Conservation (phyloP, 805 yeast genomes). For the Suhomyces tanzawaensis region DNA sequence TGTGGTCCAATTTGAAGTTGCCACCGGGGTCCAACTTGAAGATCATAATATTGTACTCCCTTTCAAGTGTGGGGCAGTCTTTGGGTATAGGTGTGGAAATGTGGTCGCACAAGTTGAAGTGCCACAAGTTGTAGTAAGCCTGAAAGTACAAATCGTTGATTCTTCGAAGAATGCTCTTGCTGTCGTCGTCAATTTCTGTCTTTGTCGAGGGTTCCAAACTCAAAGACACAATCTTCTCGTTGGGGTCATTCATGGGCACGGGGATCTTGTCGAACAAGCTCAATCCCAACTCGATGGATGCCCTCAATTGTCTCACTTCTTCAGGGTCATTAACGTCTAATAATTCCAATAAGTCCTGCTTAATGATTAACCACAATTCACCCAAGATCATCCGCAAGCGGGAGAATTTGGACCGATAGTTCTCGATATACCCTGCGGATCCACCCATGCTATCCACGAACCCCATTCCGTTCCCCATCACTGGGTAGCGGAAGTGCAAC, state of each 20-base stretch:
- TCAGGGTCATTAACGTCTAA: constrained; percentile 34
- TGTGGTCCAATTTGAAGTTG: constrained; percentile 47
- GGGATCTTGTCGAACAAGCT: constrained; percentile 64
- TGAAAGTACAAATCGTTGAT: constrained; percentile 60
- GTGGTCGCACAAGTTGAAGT: constrained; percentile 66
- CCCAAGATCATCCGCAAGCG: constrained; percentile 60
- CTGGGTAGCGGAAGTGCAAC: constrained; percentile 66
- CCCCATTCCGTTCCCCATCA: constrained; percentile 66
- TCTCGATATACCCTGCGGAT: constrained; percentile 45
- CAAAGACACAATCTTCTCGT: constrained; percentile 43
- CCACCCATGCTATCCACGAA: constrained; percentile 51
- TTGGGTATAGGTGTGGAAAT: constrained; percentile 5
- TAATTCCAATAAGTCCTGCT: constrained; percentile 46
- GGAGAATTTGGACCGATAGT: constrained; percentile 60
- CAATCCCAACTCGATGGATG: constrained; percentile 53
- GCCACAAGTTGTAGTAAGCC: constrained; percentile 75
- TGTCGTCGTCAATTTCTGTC: constrained; percentile 19
- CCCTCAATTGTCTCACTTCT: constrained; percentile 24
- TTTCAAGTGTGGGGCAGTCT: neutral
- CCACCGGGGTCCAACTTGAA: constrained; percentile 43
- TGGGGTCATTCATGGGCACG: constrained; percentile 37
- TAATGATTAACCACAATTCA: constrained; percentile 61
- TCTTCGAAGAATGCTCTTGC: constrained; percentile 42
- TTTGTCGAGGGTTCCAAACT: constrained; percentile 18
- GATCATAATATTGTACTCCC: constrained; percentile 44